A percentile compares a stretch with the other conserved stretches of the same genome.
Evolutionary conservation across 768 basidiomycete species (phyloP).

Genomic region (Amanita thiersii): DNA sequence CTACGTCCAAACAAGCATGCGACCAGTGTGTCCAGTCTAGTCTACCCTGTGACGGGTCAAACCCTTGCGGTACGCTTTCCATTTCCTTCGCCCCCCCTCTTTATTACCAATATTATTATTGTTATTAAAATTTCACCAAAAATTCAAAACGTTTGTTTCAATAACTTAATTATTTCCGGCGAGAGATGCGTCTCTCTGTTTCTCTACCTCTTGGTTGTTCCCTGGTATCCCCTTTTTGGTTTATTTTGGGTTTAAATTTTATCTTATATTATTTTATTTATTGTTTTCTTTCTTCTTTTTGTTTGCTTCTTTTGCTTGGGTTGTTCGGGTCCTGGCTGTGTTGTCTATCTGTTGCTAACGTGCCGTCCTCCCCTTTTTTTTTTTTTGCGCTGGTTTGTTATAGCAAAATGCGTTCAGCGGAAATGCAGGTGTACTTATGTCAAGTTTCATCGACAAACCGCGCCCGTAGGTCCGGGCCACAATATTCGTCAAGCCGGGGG

Average conservation of each 20-base stretch:
- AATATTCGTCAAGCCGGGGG: conserved; percentile 25
- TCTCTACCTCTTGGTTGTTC: too few species aligned
- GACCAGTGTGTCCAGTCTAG: conserved; percentile 76
- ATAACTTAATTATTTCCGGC: too few species aligned
- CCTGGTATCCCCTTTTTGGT: too few species aligned
- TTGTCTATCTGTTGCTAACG: not conserved
- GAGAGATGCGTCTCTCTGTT: too few species aligned
- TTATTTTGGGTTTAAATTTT: too few species aligned
- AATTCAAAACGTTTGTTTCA: too few species aligned
- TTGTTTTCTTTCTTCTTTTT: too few species aligned
- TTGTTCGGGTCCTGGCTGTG: not conserved
- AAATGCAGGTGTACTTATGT: conserved; percentile 73
- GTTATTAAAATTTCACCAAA: too few species aligned
- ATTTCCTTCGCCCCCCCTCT: not conserved
- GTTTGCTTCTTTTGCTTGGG: too few species aligned
- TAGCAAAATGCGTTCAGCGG: conserved; percentile 69
- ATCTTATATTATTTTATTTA: too few species aligned
- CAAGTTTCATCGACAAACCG: conserved; percentile 78
- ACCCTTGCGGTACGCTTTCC: conserved; percentile 59
- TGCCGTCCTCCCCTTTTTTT: conserved; percentile 1
- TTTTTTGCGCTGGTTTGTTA: conserved; percentile 7
- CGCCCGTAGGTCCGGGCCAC: conserved; percentile 70
- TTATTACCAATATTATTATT: too few species aligned
- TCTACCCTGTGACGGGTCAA: conserved; percentile 71
- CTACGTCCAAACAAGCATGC: conserved; percentile 77